Evolutionary conservation across 2,329 filamentous ascomycete species (phyloP).

Genomic region (Remersonia thermophila): DNA sequence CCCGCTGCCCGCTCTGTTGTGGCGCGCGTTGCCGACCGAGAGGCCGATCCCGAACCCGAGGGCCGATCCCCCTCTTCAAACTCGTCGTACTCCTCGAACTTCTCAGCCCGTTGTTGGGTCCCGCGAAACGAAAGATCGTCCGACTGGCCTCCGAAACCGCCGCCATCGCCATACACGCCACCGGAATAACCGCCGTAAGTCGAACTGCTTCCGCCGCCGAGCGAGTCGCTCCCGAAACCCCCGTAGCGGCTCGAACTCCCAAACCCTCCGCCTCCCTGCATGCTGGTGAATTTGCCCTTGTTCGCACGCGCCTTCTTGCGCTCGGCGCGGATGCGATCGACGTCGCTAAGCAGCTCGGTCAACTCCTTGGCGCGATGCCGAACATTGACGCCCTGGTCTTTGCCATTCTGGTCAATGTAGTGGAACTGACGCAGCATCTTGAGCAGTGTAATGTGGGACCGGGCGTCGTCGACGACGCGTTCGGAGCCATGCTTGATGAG

Average conservation of each 20-base stretch:
- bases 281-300: conserved; percentile 89
- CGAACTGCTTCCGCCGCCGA: conserved; percentile 19
- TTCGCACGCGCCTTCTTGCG: conserved; percentile 84
- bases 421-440: conserved; percentile 99
- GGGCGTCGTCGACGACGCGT: conserved; percentile 90
- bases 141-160: conserved; percentile 73
- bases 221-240: conserved; percentile 79
- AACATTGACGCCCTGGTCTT: conserved; percentile 96
- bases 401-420: conserved; percentile 90
- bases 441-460: conserved; percentile 84
- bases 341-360: conserved; percentile 82
- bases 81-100: conserved; percentile 96
- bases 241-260: conserved; percentile 58
- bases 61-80: conserved; percentile 62
- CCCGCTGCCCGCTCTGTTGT: conserved; percentile 29
- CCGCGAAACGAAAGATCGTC: conserved; percentile 62
- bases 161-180: conserved; percentile 87
- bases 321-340: conserved; percentile 70
- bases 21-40: conserved; percentile 34
- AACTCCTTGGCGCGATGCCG: conserved; percentile 94
- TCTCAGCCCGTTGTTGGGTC: conserved; percentile 49
- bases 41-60: conserved; percentile 31
- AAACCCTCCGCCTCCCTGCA: conserved; percentile 64
- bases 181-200: conserved; percentile 49
- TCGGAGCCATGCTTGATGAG: conserved; percentile 97